Evolutionary conservation across 768 basidiomycete species (phyloP).

Genomic region (Amanita exitialis): DNA sequence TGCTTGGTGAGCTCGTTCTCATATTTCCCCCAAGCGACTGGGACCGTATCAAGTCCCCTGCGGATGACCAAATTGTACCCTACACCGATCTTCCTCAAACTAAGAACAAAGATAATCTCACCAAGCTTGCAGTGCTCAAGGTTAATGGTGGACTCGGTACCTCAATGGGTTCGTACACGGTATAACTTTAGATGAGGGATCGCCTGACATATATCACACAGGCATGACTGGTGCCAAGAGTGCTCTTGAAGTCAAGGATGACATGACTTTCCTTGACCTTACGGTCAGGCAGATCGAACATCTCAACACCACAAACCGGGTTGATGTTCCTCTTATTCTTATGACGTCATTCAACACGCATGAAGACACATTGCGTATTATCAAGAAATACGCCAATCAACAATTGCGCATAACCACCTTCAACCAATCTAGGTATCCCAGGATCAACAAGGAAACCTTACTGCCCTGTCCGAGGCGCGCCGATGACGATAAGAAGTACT

Average conservation of each 20-base stretch:
- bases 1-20: constrained; percentile 6
- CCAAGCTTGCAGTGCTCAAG: constrained; percentile 93
- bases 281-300: constrained; percentile 94
- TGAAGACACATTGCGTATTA: constrained; percentile 91
- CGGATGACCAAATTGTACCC: constrained; percentile 75
- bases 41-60: constrained; percentile 84
- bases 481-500: constrained; percentile 78
- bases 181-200: not conserved
- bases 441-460: constrained; percentile 83
- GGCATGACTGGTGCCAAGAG: constrained; percentile 85
- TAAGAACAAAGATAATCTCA: constrained; percentile 55
- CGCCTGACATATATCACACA: constrained; percentile 16
- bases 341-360: constrained; percentile 99
- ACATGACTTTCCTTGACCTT: constrained; percentile 96
- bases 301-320: constrained; percentile 73
- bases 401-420: constrained; percentile 88
- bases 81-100: constrained; percentile 63
- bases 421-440: constrained; percentile 91
- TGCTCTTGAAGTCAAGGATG: constrained; percentile 93
- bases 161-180: constrained; percentile 53
- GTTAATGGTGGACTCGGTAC: constrained; percentile 91
- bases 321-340: constrained; percentile 93
- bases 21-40: constrained; percentile 47
- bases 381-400: constrained; percentile 94
- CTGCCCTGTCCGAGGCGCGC: constrained; percentile 74